These are phyloP conservation scores for Candida jianshihensis DNA, from an alignment of 805 yeast species.

Conservation along the genomic window DNA sequence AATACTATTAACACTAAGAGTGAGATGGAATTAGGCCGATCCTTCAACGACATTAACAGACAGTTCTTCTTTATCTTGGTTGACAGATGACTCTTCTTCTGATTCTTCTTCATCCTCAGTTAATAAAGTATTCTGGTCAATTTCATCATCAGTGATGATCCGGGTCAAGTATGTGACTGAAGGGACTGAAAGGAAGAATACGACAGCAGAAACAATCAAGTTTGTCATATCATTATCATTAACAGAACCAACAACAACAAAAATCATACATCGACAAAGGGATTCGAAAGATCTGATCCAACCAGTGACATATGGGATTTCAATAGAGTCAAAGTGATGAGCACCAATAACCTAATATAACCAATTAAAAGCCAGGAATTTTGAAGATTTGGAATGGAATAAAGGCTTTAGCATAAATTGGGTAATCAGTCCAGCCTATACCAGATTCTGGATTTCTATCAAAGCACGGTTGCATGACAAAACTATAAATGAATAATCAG, in stretches of 20 bases:
- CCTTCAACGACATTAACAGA: no score
- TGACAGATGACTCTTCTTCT: not conserved
- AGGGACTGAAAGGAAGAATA: constrained; percentile 13
- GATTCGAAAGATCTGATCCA: constrained; percentile 20
- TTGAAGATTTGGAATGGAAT: constrained; percentile 21
- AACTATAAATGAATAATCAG: constrained; percentile 17
- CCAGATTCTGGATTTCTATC: constrained; percentile 7
- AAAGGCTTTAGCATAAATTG: constrained; percentile 12
- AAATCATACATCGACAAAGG: constrained; percentile 16
- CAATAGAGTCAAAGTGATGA: constrained; percentile 14
- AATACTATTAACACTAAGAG: no score
- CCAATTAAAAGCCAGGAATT: constrained; percentile 20
- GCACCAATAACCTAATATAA: constrained; percentile 21
- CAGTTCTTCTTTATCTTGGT: no score
- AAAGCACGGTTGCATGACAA: constrained; percentile 10
- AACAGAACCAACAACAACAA: constrained; percentile 20
- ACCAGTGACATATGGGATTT: constrained; percentile 17
- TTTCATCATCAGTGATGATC: constrained; percentile 4
- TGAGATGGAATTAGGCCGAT: no score
- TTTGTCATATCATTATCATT: constrained; percentile 19
- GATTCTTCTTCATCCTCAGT: not conserved
- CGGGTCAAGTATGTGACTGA: constrained; percentile 6
- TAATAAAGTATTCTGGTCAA: not conserved
- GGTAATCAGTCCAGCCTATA: constrained; percentile 18
- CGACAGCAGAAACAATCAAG: constrained; percentile 20